Base-by-base conservation (phyloP, 441 rosid species). In the Corymbia citriodora region DNA sequence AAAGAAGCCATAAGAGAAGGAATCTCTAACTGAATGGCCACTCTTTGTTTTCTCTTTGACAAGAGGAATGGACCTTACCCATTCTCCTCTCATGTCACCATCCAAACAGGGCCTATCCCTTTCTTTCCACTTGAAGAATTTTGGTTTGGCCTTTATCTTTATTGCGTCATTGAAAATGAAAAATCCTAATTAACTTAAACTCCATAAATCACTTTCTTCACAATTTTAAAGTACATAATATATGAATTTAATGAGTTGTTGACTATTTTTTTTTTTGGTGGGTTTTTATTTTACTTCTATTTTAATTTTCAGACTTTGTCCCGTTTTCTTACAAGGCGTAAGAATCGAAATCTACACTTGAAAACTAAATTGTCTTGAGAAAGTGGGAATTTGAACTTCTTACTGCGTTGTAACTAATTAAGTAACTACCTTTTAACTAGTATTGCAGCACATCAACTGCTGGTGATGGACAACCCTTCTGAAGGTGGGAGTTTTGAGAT, bases 41-140 rank as follows among this genome's bases (percentile, higher is more conserved):
- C 85, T 74, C 85, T 74, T 74, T 74, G 52, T 74, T 74, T 61
- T 53, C 63, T 25, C 92, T 88, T 89, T 61, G 91, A 94, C 91
- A 89, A 92, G 91, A 92, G 48, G 49, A 72, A 36, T 89, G 92
- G 92, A 92, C 93, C 93, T 93, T 90, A n/a, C 90, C 92, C 49
- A 85, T 92, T 90, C 89, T 91, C 92, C 92, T 92, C 55, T 92
- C 55, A 36, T 68, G 93, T 91, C 90, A 90, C 92, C 85, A 88
- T 91, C 91, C 89, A 36, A 68, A 21, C 59, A 65, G 87, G 59
- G 88, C 12, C 87, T 49, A 68, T 90, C 90, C 72, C 52, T 91
- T 92, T 85, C 89, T 59, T 31, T 68, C 87, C 85, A 40, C 50
- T 40, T 79, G 85, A 45, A 79, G 83, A 16, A 8, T 89, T 87